A percentile compares a stretch with the other conserved stretches of the same genome.
Conservation (phyloP, 257 asterid species). For the Eustoma russellianum region DNA sequence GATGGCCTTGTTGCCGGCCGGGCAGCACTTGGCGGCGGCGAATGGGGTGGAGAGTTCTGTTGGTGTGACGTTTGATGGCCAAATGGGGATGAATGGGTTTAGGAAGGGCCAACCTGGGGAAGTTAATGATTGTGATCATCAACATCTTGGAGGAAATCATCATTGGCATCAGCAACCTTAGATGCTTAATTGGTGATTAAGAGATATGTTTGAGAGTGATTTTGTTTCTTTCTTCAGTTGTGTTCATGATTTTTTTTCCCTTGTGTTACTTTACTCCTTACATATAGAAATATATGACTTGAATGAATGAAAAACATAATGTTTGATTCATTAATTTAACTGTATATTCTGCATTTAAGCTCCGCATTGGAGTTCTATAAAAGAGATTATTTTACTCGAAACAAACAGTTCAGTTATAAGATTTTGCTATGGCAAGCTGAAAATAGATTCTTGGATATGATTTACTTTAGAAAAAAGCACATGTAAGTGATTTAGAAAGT, state of each 20-base stretch:
- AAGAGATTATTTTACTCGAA: no score
- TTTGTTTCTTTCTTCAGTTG: not conserved
- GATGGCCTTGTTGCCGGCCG: slow-evolving; percentile 22
- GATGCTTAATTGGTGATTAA: slow-evolving; percentile 6
- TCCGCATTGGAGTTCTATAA: no score
- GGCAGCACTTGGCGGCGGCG: slow-evolving; percentile 19
- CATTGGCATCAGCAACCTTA: slow-evolving; percentile 20
- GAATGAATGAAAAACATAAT: no score
- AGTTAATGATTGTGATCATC: slow-evolving; percentile 14
- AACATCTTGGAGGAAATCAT: slow-evolving; percentile 13
- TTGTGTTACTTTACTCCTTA: no score
- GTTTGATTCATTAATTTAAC: no score
- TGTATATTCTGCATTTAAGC: no score
- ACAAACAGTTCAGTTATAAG: no score
- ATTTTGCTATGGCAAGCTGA: no score
- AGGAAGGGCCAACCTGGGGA: slow-evolving; percentile 27
- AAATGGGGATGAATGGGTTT: slow-evolving; percentile 45
- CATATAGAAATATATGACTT: no score
- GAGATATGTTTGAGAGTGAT: slow-evolving; percentile 1
- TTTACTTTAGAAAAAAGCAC: no score
- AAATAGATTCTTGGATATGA: no score
- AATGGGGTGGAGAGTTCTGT: slow-evolving; percentile 19
- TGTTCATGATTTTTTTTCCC: not conserved
- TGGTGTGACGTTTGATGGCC: slow-evolving; percentile 38
- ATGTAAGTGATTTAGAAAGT: no score